These are phyloP conservation scores for Aspergillus sclerotialis DNA, from an alignment of 2,329 filamentous ascomycete genomes.

Conservation along the genomic window DNA sequence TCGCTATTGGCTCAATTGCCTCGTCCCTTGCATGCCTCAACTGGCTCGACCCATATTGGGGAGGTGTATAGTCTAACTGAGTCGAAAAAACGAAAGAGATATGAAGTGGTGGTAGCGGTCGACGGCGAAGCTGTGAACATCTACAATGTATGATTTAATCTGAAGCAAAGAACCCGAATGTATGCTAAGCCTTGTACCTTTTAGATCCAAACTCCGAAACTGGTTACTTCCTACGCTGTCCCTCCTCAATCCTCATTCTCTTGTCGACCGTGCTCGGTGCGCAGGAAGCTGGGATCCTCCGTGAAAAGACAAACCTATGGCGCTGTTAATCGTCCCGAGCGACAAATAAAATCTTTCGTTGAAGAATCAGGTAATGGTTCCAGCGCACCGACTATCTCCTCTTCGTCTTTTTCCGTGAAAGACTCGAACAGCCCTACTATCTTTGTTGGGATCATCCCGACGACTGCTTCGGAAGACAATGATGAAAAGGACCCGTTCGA, in stretches of 20 bases:
- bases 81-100: constrained; percentile 54
- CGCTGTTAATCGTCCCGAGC: constrained; percentile 41
- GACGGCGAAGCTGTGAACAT: constrained; percentile 57
- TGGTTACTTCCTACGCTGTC: constrained; percentile 55
- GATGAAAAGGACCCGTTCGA: constrained; percentile 28
- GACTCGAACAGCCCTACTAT: constrained; percentile 31
- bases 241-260: constrained; percentile 53
- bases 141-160: constrained; percentile 47
- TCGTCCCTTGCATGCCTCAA: constrained; percentile 33
- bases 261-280: constrained; percentile 52
- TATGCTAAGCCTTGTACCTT: constrained; percentile 8
- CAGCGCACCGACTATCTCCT: constrained; percentile 30
- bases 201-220: constrained; percentile 54
- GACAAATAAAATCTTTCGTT: constrained; percentile 48
- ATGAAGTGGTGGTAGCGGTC: constrained; percentile 53
- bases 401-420: constrained; percentile 30
- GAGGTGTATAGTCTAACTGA: constrained; percentile 49
- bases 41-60: constrained; percentile 34
- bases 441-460: constrained; percentile 33
- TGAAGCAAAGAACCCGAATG: not conserved
- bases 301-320: constrained; percentile 52
- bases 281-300: constrained; percentile 40
- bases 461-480: constrained; percentile 12
- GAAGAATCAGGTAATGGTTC: constrained; percentile 38
- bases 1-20: constrained; percentile 41